Conservation (phyloP, 176 grass and related monocot species). For the sorghum (Sorghum bicolor) region Sorghum_bicolor_NCBIv3 NC_012879.2:58021501-58022000, state of each 20-base stretch:
- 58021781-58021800: no score
- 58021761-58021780: background rate
- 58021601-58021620: background rate
- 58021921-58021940: background rate
- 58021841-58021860: background rate
- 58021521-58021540: background rate
- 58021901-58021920: background rate
- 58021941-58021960: background rate
- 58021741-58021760: background rate
- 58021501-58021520: background rate
- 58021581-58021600: background rate
- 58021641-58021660: background rate
- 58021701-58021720: background rate
- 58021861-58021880: background rate
- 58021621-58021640: background rate
- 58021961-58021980: background rate
- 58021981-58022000: background rate
- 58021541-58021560: background rate
- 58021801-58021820: background rate
- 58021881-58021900: constrained; percentile 1
- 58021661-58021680: constrained; percentile 1
- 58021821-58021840: background rate
- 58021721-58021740: background rate
- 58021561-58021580: background rate
- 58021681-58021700: background rate